These are phyloP conservation scores for Pyrenula aspistea DNA, from an alignment of 495 filamentous ascomycete species.

Conservation along the genomic window DNA sequence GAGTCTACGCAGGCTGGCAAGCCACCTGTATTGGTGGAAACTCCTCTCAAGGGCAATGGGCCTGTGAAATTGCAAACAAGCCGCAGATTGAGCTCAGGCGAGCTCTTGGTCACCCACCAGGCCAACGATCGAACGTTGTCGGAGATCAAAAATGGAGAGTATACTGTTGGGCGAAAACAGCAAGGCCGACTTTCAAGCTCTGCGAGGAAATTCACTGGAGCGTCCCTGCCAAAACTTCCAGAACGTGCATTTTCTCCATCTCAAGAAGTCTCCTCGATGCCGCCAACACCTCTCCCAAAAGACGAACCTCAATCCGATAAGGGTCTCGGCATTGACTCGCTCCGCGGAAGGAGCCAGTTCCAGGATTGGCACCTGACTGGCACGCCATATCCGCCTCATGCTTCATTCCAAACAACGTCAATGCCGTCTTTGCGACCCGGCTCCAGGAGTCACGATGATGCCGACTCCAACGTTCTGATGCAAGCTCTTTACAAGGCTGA, in stretches of 20 bases:
- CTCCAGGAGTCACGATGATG: neutral
- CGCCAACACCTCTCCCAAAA: neutral
- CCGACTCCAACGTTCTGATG: neutral
- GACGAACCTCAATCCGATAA: neutral
- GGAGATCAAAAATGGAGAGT: neutral
- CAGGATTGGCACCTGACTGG: neutral
- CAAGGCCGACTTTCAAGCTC: neutral
- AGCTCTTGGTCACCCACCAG: neutral
- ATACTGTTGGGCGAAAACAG: neutral
- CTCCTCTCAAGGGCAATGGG: neutral
- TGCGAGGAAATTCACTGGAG: neutral
- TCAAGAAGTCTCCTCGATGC: neutral
- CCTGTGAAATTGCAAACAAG: neutral
- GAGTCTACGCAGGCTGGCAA: neutral
- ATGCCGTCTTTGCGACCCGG: neutral
- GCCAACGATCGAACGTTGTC: neutral
- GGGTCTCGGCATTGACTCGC: neutral
- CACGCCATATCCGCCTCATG: neutral
- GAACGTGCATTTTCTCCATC: neutral
- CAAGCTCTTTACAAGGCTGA: conserved; percentile 1
- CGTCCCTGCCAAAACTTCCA: neutral
- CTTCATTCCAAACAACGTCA: neutral
- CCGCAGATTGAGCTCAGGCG: neutral
- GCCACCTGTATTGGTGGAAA: neutral
- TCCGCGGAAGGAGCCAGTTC: neutral